Conservation (phyloP, 441 rosid genomes). For the Euphorbia schlechtendalii region DNA sequence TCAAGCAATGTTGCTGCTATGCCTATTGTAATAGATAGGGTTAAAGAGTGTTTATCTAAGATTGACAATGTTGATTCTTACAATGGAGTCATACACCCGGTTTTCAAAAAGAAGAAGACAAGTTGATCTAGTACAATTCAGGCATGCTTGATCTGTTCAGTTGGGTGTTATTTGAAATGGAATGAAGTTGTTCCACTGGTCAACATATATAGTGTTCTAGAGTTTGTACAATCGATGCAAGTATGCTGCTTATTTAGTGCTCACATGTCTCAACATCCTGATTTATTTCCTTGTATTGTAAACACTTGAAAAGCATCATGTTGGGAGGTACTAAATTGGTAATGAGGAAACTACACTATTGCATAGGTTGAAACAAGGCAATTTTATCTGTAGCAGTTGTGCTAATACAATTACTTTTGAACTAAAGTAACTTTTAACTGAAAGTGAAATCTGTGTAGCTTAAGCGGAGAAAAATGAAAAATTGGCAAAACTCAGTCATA, state of each 20-base stretch:
- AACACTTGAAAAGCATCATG: conserved; percentile 16
- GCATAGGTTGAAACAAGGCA: no score
- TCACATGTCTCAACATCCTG: neutral
- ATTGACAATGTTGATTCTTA: conserved; percentile 34
- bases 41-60: conserved; percentile 45
- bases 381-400: no score
- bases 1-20: conserved; percentile 32
- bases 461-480: no score
- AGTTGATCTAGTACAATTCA: conserved; percentile 18
- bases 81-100: conserved; percentile 37
- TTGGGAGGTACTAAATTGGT: conserved; percentile 18
- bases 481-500: no score
- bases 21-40: conserved; percentile 41
- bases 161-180: conserved; percentile 13
- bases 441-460: no score
- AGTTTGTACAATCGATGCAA: conserved; percentile 13
- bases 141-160: conserved; percentile 1
- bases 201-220: conserved; percentile 9
- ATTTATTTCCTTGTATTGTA: conserved; percentile 10
- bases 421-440: no score
- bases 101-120: conserved; percentile 34
- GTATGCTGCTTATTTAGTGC: neutral
- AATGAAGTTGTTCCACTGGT: neutral
- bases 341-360: conserved; percentile 2
- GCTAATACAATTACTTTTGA: no score